A percentile compares a stretch with the other conserved stretches of the same genome.
These are phyloP conservation scores for Rhodotorula taiwanensis DNA, from an alignment of 768 basidiomycete species.

Conservation along the genomic window DNA sequence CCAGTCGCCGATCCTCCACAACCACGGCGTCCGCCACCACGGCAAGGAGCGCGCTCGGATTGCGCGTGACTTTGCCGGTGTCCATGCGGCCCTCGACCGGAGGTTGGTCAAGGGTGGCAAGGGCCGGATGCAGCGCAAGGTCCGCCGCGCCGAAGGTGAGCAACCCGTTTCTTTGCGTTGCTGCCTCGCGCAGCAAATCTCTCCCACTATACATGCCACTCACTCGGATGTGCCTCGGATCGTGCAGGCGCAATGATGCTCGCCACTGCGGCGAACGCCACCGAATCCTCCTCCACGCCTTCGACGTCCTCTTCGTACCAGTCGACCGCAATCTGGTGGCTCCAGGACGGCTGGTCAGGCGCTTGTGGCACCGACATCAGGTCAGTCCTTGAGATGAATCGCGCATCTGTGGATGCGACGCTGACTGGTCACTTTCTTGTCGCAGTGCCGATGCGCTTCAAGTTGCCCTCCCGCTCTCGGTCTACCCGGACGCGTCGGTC, in stretches of 20 bases:
- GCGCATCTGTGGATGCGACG: not conserved
- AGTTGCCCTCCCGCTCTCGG: constrained; percentile 20
- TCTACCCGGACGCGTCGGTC: constrained; percentile 18
- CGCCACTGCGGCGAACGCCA: not conserved
- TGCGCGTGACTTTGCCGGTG: not conserved
- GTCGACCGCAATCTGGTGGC: constrained; percentile 30
- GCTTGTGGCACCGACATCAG: constrained; percentile 12
- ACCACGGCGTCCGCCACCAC: not conserved
- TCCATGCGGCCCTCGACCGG: not conserved
- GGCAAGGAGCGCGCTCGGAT: not conserved
- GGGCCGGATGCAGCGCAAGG: not conserved
- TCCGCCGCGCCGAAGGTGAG: not conserved
- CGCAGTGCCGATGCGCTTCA: constrained; percentile 8
- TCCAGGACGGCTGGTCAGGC: constrained; percentile 17
- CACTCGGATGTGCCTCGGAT: too few relatives aligned
- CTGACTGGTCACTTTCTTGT: not conserved
- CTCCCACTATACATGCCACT: too few relatives aligned
- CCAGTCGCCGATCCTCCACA: not conserved
- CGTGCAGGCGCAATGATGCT: not conserved
- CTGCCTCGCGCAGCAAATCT: too few relatives aligned
- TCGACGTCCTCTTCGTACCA: constrained; percentile 1
- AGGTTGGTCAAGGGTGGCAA: not conserved
- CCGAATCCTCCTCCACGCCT: not conserved
- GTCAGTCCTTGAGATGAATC: not conserved
- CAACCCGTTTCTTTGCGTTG: not conserved